These are phyloP conservation scores for Tetrahymena elliotti DNA, from an alignment of 73 alveolate species.

Conservation along the genomic window DNA sequence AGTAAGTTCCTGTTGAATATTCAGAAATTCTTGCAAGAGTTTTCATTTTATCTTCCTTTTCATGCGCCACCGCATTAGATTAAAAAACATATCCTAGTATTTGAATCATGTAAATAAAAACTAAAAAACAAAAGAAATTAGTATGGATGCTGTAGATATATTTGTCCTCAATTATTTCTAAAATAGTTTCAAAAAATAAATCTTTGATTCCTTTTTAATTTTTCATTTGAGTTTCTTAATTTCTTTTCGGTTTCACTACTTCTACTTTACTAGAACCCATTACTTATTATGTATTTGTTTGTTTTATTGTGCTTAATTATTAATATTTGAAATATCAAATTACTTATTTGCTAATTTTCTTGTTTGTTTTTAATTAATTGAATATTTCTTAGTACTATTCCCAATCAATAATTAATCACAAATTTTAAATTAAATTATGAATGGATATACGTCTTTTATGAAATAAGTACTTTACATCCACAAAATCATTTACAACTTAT, in stretches of 20 bases:
- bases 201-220: background rate
- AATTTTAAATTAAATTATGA: no score
- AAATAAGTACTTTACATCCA: no score
- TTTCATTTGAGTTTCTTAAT: background rate
- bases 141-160: background rate
- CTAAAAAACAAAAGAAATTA: background rate
- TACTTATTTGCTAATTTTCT: background rate
- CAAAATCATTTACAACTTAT: no score
- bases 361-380: no score
- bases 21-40: background rate
- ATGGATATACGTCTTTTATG: no score
- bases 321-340: no score
- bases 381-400: no score
- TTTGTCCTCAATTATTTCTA: background rate
- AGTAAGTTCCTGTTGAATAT: background rate
- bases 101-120: background rate
- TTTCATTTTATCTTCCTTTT: background rate
- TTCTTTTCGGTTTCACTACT: background rate
- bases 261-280: background rate
- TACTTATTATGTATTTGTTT: background rate
- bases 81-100: background rate
- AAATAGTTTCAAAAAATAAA: background rate
- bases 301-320: no score
- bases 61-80: background rate
- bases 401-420: no score